Evolutionary conservation across 176 grass and related monocot species (phyloP), one percentile per base, ranked within the genome.

Genomic region (Juncus effusus): DNA sequence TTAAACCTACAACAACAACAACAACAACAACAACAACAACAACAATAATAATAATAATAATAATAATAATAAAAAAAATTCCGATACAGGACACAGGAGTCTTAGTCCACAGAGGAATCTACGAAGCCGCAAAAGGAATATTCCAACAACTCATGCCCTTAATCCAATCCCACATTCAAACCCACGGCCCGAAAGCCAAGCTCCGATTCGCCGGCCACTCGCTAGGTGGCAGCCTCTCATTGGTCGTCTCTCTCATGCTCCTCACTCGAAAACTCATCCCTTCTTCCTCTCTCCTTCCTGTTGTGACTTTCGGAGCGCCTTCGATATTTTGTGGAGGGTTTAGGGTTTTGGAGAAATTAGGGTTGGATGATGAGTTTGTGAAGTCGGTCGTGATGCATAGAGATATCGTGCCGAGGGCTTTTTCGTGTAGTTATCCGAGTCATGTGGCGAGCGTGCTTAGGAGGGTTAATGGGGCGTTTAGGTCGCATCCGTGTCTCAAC

Each of bases 71-170:
- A 28, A n/a, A 45, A 3, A 38, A 9, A 53, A 53, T 38, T 10
- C 54, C 7, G 37, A 16, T 56, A 54, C 66, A 89, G 83, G 58
- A 59, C 45, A 97, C 83, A 0, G 85, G 86, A 9, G 94, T 85
- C 9, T 85, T 90, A 9, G 94, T 99, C 38, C 94, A 99, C 76
- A 80, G 94, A 7, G 94, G 94, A 50, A 99, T 99, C 76, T 99
- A 99, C 68, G 94, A 99, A 80, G 94, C 85, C 2, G 94, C 94
- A 8, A 99, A 93, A 68, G 94, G 94, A 52, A 99, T 99, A 78
- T 90, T 84, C 68, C 85, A 86, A 63, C 94, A 93, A 77, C 67
- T 99, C 36, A 62, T 87, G 72, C 83, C 94, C 49, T 85, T 84
- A 64, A 70, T 99, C 58, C 47, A 40, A 42, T 73, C 60, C 4